phyloP scores from a whole-genome alignment of 169 alveolate species.

The Plasmodium vivax region DNA sequence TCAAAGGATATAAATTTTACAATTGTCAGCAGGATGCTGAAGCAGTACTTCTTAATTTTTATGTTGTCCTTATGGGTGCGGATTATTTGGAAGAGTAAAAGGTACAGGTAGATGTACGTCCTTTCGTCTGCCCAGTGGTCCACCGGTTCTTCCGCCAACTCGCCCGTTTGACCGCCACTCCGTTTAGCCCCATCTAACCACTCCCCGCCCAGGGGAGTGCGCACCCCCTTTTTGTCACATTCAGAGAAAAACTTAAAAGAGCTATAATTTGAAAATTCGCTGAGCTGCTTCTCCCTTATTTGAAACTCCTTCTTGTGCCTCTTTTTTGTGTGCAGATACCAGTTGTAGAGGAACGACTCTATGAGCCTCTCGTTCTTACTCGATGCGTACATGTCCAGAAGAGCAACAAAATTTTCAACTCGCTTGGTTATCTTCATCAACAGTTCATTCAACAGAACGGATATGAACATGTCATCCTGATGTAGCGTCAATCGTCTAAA shows the following conservation, averaged over 20 bases:
- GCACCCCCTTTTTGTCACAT: neutral
- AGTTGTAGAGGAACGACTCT: conserved; percentile 54
- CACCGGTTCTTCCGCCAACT: neutral
- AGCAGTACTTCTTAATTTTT: conserved; percentile 65
- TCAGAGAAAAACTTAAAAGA: conserved; percentile 30
- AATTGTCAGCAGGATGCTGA: conserved; percentile 38
- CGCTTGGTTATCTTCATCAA: conserved; percentile 58
- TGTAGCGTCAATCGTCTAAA: conserved; percentile 13
- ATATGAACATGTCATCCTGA: conserved; percentile 51
- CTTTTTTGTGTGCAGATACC: conserved; percentile 50
- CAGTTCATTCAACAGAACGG: conserved; percentile 59
- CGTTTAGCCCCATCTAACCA: neutral
- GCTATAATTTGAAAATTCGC: conserved; percentile 22
- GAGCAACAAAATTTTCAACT: conserved; percentile 28
- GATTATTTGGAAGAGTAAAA: conserved; percentile 62
- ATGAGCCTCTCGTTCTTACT: conserved; percentile 45
- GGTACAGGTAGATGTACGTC: conserved; percentile 47
- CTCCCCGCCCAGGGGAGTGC: neutral
- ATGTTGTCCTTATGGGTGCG: conserved; percentile 50
- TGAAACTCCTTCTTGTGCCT: conserved; percentile 39
- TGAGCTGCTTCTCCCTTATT: conserved; percentile 13
- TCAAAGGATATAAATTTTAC: conserved; percentile 54
- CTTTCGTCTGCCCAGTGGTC: conserved; percentile 7
- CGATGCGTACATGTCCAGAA: conserved; percentile 41
- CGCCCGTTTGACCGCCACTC: neutral